phyloP scores from a whole-genome alignment of 2,329 filamentous ascomycete genomes.

The Microsporum audouinii region DNA sequence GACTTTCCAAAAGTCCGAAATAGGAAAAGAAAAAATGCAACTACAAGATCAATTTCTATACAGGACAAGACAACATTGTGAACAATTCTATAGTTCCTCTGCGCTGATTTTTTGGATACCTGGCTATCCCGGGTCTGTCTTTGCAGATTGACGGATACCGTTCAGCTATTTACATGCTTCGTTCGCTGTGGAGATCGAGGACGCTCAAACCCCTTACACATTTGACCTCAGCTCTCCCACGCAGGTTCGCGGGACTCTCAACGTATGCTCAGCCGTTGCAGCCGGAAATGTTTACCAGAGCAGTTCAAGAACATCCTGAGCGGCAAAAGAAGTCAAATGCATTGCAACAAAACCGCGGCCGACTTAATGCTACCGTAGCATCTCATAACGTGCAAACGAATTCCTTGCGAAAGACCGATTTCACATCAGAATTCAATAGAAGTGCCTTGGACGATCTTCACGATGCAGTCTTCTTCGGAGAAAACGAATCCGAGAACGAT shows the following conservation, averaged over 20 bases:
- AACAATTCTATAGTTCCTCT: neutral
- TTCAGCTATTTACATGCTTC: neutral
- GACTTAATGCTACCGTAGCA: constrained; percentile 19
- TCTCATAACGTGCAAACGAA: constrained; percentile 21
- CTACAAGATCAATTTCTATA: neutral
- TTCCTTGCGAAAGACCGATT: constrained; percentile 31
- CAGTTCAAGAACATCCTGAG: constrained; percentile 29
- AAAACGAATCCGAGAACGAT: constrained; percentile 46
- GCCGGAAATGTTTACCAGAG: constrained; percentile 31
- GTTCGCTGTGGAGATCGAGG: neutral
- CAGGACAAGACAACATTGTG: neutral
- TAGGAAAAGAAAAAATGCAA: neutral
- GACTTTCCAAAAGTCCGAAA: neutral
- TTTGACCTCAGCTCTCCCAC: neutral
- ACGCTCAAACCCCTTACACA: neutral
- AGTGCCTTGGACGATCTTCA: constrained; percentile 35
- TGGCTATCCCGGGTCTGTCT: neutral
- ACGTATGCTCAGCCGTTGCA: neutral
- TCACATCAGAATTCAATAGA: constrained; percentile 15
- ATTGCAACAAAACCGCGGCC: constrained; percentile 24
- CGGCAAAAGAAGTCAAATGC: constrained; percentile 18
- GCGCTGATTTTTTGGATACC: neutral
- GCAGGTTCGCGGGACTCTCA: neutral
- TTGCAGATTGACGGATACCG: too few species aligned
- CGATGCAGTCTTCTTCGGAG: constrained; percentile 44